Evolutionary conservation across 2,329 filamentous ascomycete genomes (phyloP), one percentile per base, ranked within the genome.

Genomic region (Ophiostoma sp.): DNA sequence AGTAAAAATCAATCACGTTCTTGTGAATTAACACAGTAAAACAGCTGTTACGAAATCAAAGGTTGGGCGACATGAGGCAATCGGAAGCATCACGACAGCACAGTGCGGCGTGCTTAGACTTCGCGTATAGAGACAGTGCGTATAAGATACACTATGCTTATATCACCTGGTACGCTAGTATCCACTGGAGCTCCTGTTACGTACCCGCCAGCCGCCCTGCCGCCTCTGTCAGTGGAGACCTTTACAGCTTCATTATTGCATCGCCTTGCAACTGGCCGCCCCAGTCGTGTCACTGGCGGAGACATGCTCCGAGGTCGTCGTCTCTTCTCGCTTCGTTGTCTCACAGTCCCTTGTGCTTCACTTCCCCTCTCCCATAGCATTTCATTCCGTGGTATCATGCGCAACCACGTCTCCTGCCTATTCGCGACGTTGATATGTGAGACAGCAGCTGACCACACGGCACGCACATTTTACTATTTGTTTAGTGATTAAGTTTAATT

Each of bases 191-290:
- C 49, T 52, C 42, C 42, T 27, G 27, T 27, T 27, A 27, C 27
- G 27, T 1, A 2, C 27, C 27, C 27, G 27, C 27, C 27, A 27
- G 27, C 42, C 42, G 9, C 42, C 9, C 14, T 45, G 2, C 2
- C 9, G 42, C 42, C 42, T 12, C 11, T 55, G 8, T 27, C 49
- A 55, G 49, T 55, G 49, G 49, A 55, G 49, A 55, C 49, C 45
- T 47, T 5, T 12, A 36, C 9, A 27, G 49, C 49, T 55, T 14
- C 14, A 47, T 14, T 18, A 55, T 55, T 18, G 27, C 49, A 55
- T 55, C 49, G 27, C 27, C n/a, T 8, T 55, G 49, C 49, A 55
- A 55, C n/a, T 55, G 49, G 49, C n/a, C 49, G 49, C 49, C 49
- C 49, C 49, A 55, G 27, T 55, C 8, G 8, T 27, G 18, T 27